These are phyloP conservation scores for Hypomyces rosellus DNA, from an alignment of 2,329 filamentous ascomycete genomes.

Conservation along the genomic window DNA sequence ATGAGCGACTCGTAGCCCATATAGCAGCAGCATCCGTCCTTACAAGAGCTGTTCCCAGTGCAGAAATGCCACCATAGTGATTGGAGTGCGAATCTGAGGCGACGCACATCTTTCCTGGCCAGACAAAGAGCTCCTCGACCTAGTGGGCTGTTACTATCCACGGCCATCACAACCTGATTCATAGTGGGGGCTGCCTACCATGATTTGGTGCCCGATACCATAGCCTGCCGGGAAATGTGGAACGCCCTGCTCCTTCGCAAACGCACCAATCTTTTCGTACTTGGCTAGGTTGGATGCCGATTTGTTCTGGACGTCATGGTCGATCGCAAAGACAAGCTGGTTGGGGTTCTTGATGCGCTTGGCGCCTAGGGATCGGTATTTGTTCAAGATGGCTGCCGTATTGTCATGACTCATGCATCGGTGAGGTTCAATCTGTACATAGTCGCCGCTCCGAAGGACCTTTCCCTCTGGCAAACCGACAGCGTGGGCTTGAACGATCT, in stretches of 20 bases:
- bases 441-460: conserved; percentile 72
- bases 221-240: conserved; percentile 69
- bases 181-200: conserved; percentile 44
- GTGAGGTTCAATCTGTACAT: conserved; percentile 52
- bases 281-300: conserved; percentile 73
- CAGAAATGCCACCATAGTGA: conserved; percentile 76
- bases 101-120: conserved; percentile 79
- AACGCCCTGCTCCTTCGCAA: conserved; percentile 72
- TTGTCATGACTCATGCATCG: conserved; percentile 86
- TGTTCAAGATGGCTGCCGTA: conserved; percentile 64
- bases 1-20: conserved; percentile 76
- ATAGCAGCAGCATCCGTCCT: conserved; percentile 81
- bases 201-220: conserved; percentile 87
- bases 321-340: conserved; percentile 45
- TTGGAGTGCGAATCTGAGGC: conserved; percentile 74
- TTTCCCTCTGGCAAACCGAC: conserved; percentile 72
- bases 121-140: conserved; percentile 60
- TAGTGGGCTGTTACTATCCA: conserved; percentile 1
- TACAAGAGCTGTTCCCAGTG: conserved; percentile 74
- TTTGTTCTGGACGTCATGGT: conserved; percentile 87
- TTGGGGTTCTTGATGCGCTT: conserved; percentile 60
- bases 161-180: neutral
- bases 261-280: conserved; percentile 73
- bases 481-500: conserved; percentile 80
- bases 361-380: conserved; percentile 76